These are phyloP conservation scores for Allium fistulosum DNA, from an alignment of 106 monocot species.

Conservation along the genomic window DNA sequence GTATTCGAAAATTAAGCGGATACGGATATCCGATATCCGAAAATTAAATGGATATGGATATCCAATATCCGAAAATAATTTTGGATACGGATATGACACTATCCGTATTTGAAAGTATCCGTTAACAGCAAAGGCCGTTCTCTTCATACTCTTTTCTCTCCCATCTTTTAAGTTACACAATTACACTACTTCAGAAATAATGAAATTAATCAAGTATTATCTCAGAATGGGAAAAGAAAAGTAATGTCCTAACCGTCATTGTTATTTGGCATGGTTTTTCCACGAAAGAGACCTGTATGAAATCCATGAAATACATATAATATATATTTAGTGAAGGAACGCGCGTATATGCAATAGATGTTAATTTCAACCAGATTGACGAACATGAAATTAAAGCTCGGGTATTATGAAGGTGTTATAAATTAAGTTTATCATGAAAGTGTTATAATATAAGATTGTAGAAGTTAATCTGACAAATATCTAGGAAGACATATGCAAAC, in stretches of 20 bases:
- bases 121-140: slow-evolving; percentile 63
- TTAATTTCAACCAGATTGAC: not conserved
- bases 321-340: not conserved
- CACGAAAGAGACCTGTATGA: slow-evolving; percentile 3
- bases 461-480: not conserved
- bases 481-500: not conserved
- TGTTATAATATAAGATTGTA: not conserved
- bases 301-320: not conserved
- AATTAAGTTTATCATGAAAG: not conserved
- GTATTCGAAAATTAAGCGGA: too few relatives aligned
- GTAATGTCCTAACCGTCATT: slow-evolving; percentile 54
- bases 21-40: too few relatives aligned
- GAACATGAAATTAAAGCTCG: not conserved
- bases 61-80: too few relatives aligned
- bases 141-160: slow-evolving; percentile 89
- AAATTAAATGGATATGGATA: too few relatives aligned
- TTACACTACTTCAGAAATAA: not conserved
- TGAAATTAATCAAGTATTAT: not conserved
- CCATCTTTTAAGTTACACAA: slow-evolving; percentile 71
- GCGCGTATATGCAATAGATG: not conserved
- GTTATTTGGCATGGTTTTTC: slow-evolving; percentile 39
- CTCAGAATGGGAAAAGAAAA: not conserved
- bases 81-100: too few relatives aligned
- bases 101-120: too few relatives aligned
- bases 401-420: not conserved